A percentile compares a stretch with the other conserved stretches of the same genome.
Evolutionary conservation across 2,329 filamentous ascomycete species (phyloP).

Genomic region (Fusarium decemcellulare): DNA sequence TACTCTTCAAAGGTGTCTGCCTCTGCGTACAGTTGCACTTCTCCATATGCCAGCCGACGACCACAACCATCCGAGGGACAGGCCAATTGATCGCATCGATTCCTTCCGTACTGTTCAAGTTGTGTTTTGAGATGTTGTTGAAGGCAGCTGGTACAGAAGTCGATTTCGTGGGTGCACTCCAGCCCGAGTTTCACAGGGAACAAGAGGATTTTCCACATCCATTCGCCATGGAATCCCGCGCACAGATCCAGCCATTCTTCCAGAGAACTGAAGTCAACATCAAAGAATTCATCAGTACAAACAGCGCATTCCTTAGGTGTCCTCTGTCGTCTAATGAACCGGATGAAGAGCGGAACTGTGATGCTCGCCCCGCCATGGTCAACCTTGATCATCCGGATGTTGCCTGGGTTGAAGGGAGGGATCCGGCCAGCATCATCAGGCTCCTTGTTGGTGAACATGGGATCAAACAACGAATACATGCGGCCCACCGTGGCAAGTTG

Average conservation of each 20-base stretch:
- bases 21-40: conserved; percentile 18
- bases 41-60: conserved; percentile 10
- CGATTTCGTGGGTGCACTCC: conserved; percentile 15
- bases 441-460: conserved; percentile 3
- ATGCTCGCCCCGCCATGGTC: conserved; percentile 5
- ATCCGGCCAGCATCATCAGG: conserved; percentile 1
- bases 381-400: conserved; percentile 3
- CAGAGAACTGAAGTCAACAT: conserved; percentile 11
- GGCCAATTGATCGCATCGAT: conserved; percentile 11
- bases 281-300: conserved; percentile 16
- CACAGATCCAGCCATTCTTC: conserved; percentile 16
- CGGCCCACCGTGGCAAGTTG: neutral
- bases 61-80: conserved; percentile 9
- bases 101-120: conserved; percentile 20
- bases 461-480: conserved; percentile 1
- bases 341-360: neutral
- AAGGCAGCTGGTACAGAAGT: conserved; percentile 18
- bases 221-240: conserved; percentile 13
- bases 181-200: conserved; percentile 16
- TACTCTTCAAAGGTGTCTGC: conserved; percentile 10
- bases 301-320: conserved; percentile 5
- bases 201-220: conserved; percentile 26
- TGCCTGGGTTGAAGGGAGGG: neutral
- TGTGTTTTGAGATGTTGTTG: conserved; percentile 6
- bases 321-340: conserved; percentile 1